Evolutionary conservation across 148 eudicot genomes (phyloP).

Genomic region (Cornus florida): DNA sequence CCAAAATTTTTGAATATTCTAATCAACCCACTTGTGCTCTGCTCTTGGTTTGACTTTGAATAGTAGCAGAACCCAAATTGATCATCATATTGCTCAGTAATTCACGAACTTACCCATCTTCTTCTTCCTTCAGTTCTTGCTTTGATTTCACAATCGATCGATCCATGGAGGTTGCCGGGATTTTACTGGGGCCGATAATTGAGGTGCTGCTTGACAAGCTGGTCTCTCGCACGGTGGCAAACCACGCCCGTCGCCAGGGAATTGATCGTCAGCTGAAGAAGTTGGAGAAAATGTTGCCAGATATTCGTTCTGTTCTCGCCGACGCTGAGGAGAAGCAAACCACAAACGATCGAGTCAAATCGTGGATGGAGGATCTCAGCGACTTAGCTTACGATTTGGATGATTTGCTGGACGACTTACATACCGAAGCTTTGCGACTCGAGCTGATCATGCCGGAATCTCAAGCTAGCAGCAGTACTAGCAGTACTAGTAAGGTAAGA

Average conservation of each 20-base stretch:
- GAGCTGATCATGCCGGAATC: background rate
- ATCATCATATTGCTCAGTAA: no score
- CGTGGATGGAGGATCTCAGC: conserved; percentile 26
- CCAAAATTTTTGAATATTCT: no score
- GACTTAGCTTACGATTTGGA: conserved; percentile 27
- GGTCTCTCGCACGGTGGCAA: background rate
- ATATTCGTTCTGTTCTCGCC: background rate
- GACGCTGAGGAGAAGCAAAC: conserved; percentile 24
- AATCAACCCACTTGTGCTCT: no score
- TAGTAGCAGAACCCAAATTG: no score
- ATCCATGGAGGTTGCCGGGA: background rate
- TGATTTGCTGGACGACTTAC: conserved; percentile 24
- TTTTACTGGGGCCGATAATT: conserved; percentile 5
- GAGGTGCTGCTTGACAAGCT: conserved; percentile 15
- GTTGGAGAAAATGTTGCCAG: background rate
- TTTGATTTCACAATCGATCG: no score
- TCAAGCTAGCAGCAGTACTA: background rate
- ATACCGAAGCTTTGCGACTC: conserved; percentile 4
- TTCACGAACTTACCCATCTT: no score
- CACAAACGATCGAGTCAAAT: background rate
- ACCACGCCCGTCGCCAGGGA: background rate
- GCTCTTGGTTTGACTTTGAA: no score
- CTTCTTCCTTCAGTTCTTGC: no score
- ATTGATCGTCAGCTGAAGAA: background rate
- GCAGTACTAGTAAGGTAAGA: background rate